Percentiles rank a stretch among this genome's conserved stretches.
Evolutionary conservation across 2,329 filamentous ascomycete species (phyloP).

Genomic region (Furcasterigmium sp.): DNA sequence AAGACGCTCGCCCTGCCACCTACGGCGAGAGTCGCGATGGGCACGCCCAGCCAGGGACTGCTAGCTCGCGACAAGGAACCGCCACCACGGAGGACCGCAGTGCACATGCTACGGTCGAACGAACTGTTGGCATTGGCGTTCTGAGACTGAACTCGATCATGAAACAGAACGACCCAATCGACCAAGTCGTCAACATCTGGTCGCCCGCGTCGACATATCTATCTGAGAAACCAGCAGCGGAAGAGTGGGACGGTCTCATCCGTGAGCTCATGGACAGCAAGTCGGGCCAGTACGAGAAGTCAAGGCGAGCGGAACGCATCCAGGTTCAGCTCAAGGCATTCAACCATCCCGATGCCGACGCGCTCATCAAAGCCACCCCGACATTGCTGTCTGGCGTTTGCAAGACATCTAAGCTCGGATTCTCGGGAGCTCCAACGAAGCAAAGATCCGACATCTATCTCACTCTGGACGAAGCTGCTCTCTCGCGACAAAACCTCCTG

Average conservation of each 20-base stretch:
- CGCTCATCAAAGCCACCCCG: conserved; percentile 78
- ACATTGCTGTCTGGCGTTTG: conserved; percentile 78
- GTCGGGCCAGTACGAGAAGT: conserved; percentile 70
- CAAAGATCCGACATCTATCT: conserved; percentile 92
- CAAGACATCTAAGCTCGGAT: conserved; percentile 85
- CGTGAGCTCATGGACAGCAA: conserved; percentile 67
- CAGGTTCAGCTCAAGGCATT: conserved; percentile 79
- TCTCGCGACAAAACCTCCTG: conserved; percentile 70
- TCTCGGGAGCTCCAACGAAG: conserved; percentile 85
- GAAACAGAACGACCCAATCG: conserved; percentile 64
- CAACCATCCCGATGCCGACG: conserved; percentile 69
- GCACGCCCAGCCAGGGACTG: conserved; percentile 45
- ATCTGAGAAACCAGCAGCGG: conserved; percentile 52
- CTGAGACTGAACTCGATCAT: conserved; percentile 71
- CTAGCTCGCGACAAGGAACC: conserved; percentile 35
- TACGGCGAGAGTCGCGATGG: conserved; percentile 38
- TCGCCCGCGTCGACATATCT: conserved; percentile 50
- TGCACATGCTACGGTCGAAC: conserved; percentile 49
- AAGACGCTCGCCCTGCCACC: conserved; percentile 27
- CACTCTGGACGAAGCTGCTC: conserved; percentile 72
- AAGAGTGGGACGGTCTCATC: conserved; percentile 71
- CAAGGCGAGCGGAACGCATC: conserved; percentile 66
- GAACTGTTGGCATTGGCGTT: conserved; percentile 72
- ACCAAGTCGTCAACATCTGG: conserved; percentile 77
- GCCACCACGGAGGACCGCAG: conserved; percentile 26